Evolutionary conservation across 192 early-diverging fungal genomes (phyloP).

Genomic region (Geranomyces michiganensis): DNA sequence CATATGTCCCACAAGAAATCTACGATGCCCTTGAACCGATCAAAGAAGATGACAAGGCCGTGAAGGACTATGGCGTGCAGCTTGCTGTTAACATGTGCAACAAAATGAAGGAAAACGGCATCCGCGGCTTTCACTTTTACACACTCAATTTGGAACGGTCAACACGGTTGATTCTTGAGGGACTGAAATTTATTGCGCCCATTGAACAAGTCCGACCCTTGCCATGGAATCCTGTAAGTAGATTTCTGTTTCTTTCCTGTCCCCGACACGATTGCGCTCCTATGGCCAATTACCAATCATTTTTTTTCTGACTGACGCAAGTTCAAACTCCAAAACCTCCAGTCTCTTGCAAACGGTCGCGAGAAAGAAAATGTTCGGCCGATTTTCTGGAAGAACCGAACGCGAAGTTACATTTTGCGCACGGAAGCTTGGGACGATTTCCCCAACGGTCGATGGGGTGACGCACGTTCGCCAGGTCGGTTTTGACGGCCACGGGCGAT

Average conservation of each 20-base stretch:
- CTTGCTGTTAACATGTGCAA: slow-evolving; percentile 85
- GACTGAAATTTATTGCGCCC: slow-evolving; percentile 73
- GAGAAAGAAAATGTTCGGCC: slow-evolving; percentile 95
- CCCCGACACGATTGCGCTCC: too few species aligned
- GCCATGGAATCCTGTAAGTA: slow-evolving; percentile 79
- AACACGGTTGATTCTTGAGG: slow-evolving; percentile 85
- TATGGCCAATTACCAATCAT: neutral
- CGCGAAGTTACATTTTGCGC: slow-evolving; percentile 83
- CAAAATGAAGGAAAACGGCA: slow-evolving; percentile 66
- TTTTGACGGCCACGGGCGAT: neutral
- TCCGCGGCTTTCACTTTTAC: slow-evolving; percentile 92
- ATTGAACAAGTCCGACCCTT: slow-evolving; percentile 70
- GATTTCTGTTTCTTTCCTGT: neutral
- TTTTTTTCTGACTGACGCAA: neutral
- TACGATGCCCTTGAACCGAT: slow-evolving; percentile 87
- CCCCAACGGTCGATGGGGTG: slow-evolving; percentile 98
- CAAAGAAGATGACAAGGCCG: slow-evolving; percentile 97
- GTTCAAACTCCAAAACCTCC: slow-evolving; percentile 21
- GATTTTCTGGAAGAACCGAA: slow-evolving; percentile 98
- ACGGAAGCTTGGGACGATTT: slow-evolving; percentile 98
- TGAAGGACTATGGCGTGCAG: slow-evolving; percentile 91
- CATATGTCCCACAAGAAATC: slow-evolving; percentile 83
- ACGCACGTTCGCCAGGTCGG: slow-evolving; percentile 86
- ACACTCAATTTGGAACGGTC: slow-evolving; percentile 89
- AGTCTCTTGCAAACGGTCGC: slow-evolving; percentile 80